phyloP scores from a whole-genome alignment of 495 filamentous ascomycete species.

The Aspergillus mulundensis region DNA sequence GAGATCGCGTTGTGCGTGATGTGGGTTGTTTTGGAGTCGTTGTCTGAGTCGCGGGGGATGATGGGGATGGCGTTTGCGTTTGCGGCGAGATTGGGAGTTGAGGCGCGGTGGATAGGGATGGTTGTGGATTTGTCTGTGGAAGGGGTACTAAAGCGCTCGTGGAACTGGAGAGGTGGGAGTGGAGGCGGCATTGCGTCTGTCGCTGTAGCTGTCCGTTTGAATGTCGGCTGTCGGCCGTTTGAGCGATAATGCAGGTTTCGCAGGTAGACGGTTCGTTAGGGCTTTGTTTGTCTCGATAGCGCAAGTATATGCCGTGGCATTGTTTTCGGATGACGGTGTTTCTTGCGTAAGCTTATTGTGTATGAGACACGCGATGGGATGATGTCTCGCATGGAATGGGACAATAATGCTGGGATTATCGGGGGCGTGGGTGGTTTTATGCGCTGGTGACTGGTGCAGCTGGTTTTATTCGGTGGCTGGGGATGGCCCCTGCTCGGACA shows the following conservation, averaged over 20 bases:
- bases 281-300: neutral
- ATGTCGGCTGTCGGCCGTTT: neutral
- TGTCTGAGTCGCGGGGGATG: neutral
- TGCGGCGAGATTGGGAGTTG: neutral
- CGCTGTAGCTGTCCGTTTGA: neutral
- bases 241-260: neutral
- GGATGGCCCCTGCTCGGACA: neutral
- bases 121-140: neutral
- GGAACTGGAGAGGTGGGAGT: neutral
- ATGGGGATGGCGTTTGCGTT: neutral
- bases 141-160: neutral
- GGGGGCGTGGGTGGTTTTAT: neutral
- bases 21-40: neutral
- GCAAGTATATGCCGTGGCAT: neutral
- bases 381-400: neutral
- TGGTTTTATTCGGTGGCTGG: slow-evolving; percentile 17
- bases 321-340: neutral
- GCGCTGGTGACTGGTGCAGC: neutral
- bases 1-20: slow-evolving; percentile 30
- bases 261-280: no score
- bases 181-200: slow-evolving; percentile 4
- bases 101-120: neutral
- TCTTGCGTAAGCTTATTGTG: neutral
- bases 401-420: neutral
- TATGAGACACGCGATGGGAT: neutral